Conservation (phyloP, 2,329 filamentous ascomycete species). For the Penicillium sp. region DNA sequence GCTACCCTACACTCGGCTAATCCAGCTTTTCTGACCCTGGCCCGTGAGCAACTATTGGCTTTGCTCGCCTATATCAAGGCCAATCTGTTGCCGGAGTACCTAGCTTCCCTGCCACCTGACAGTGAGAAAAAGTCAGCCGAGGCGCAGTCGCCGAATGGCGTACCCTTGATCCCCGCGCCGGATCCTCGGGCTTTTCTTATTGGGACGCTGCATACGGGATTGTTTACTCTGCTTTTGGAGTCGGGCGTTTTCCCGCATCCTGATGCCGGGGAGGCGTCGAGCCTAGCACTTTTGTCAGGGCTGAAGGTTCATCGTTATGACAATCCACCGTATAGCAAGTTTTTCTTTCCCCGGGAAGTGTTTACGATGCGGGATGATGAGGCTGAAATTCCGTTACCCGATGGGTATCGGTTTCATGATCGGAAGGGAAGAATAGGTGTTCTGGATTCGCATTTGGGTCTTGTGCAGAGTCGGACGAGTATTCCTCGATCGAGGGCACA, state of each 20-base stretch:
- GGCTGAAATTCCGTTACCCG: slow-evolving; percentile 22
- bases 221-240: slow-evolving; percentile 29
- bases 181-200: slow-evolving; percentile 35
- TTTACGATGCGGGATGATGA: slow-evolving; percentile 7
- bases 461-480: slow-evolving; percentile 40
- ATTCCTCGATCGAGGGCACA: slow-evolving; percentile 39
- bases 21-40: slow-evolving; percentile 12
- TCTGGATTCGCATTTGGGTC: slow-evolving; percentile 31
- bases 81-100: slow-evolving; percentile 28
- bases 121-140: background rate
- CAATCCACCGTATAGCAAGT: slow-evolving; percentile 37
- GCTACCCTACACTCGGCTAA: slow-evolving; percentile 12
- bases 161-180: slow-evolving; percentile 27
- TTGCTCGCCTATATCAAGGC: slow-evolving; percentile 29
- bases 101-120: slow-evolving; percentile 15
- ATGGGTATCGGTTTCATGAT: slow-evolving; percentile 33
- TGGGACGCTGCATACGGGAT: slow-evolving; percentile 37
- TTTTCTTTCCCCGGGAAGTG: slow-evolving; percentile 30
- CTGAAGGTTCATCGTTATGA: slow-evolving; percentile 31
- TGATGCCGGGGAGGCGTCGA: background rate
- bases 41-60: slow-evolving; percentile 29
- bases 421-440: slow-evolving; percentile 27
- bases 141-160: background rate
- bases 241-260: slow-evolving; percentile 15
- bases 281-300: slow-evolving; percentile 13